Evolutionary conservation across 2,329 filamentous ascomycete genomes (phyloP).

Genomic region (Fusarium algeriense): DNA sequence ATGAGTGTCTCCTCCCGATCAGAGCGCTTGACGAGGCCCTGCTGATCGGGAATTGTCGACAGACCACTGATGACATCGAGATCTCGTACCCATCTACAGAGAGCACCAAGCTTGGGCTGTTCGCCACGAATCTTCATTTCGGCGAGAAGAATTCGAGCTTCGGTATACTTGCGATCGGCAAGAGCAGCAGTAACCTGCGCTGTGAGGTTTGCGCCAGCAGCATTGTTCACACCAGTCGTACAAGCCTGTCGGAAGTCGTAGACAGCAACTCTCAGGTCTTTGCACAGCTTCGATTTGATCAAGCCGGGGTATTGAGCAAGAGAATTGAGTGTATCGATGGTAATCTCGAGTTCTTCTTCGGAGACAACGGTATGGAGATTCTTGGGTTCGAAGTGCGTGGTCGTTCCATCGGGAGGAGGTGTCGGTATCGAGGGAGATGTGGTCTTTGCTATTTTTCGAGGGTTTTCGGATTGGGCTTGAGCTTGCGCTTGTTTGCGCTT

Average conservation of each 20-base stretch:
- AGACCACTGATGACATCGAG: slow-evolving; percentile 76
- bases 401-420: slow-evolving; percentile 53
- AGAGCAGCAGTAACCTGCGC: slow-evolving; percentile 75
- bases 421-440: slow-evolving; percentile 43
- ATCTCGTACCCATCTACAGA: slow-evolving; percentile 80
- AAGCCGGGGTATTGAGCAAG: slow-evolving; percentile 70
- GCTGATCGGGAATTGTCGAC: slow-evolving; percentile 65
- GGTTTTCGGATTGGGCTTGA: slow-evolving; percentile 50
- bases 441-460: slow-evolving; percentile 57
- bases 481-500: slow-evolving; percentile 59
- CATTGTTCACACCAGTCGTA: slow-evolving; percentile 74
- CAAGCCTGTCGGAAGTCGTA: slow-evolving; percentile 78
- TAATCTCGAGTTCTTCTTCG: slow-evolving; percentile 74
- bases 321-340: slow-evolving; percentile 72
- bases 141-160: slow-evolving; percentile 74
- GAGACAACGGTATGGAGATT: slow-evolving; percentile 68
- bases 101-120: slow-evolving; percentile 74
- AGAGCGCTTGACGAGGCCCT: slow-evolving; percentile 54
- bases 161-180: slow-evolving; percentile 72
- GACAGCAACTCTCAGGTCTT: slow-evolving; percentile 73
- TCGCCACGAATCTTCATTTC: slow-evolving; percentile 78
- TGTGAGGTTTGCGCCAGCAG: slow-evolving; percentile 71
- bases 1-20: slow-evolving; percentile 67
- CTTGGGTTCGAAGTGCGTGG: slow-evolving; percentile 57
- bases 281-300: slow-evolving; percentile 77